Evolutionary conservation across 345 rosid genomes (phyloP).

Genomic region (Linum usitatissimum): DNA sequence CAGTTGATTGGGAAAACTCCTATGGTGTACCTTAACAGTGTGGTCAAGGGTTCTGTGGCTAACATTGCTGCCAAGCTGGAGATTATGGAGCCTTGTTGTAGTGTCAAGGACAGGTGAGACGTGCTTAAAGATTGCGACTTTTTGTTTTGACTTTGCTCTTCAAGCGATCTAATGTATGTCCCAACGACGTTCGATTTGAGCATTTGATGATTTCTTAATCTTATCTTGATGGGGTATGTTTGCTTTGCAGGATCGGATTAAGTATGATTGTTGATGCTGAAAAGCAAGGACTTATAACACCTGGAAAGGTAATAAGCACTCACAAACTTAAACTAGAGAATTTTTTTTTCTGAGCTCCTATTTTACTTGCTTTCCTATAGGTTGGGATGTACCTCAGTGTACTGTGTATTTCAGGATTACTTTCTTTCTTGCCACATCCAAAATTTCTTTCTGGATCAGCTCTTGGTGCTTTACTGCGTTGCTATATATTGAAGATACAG

Average conservation of each 20-base stretch:
- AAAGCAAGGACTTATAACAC: constrained; percentile 20
- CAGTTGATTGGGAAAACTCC: constrained; percentile 30
- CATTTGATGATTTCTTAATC: background rate
- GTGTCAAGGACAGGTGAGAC: constrained; percentile 28
- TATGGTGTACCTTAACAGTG: constrained; percentile 22
- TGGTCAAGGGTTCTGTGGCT: constrained; percentile 20
- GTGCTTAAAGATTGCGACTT: background rate
- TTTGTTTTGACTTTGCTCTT: too few species aligned
- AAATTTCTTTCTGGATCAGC: too few species aligned
- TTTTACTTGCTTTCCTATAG: background rate
- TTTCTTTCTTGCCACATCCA: too few species aligned
- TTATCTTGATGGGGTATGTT: background rate
- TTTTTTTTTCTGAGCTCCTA: background rate
- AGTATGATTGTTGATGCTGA: constrained; percentile 27
- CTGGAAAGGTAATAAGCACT: constrained; percentile 22
- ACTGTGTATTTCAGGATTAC: too few species aligned
- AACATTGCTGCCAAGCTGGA: constrained; percentile 29
- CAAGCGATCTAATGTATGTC: background rate
- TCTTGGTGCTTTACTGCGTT: too few species aligned
- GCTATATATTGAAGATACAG: too few species aligned
- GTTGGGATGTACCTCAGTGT: too few species aligned
- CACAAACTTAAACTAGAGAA: background rate
- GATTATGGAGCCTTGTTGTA: constrained; percentile 29
- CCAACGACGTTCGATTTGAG: background rate
- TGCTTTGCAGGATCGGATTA: constrained; percentile 23